Conservation (phyloP, 2,329 filamentous ascomycete genomes). For the Trichoderma brevicompactum region DNA sequence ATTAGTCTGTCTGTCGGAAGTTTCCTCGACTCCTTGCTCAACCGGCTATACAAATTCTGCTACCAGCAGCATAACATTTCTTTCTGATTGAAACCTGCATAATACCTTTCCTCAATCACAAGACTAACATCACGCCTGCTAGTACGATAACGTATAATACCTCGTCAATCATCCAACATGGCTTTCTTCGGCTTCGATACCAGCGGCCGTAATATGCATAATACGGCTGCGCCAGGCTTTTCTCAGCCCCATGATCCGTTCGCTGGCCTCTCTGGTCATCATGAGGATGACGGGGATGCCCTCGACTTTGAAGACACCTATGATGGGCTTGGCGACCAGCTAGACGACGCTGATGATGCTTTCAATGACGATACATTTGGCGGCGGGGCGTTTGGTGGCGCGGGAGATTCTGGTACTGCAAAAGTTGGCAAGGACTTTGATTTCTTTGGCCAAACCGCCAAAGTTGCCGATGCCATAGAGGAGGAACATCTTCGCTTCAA, state of each 20-base stretch:
- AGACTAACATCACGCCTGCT: slow-evolving; percentile 32
- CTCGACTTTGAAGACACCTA: slow-evolving; percentile 95
- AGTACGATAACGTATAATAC: slow-evolving; percentile 35
- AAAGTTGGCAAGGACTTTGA: slow-evolving; percentile 91
- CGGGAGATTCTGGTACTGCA: slow-evolving; percentile 37
- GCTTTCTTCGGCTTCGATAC: slow-evolving; percentile 92
- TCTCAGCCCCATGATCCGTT: slow-evolving; percentile 85
- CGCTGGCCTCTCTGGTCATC: slow-evolving; percentile 72
- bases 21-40: no score
- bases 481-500: slow-evolving; percentile 88
- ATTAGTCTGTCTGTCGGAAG: background rate
- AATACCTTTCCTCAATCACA: no score
- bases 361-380: slow-evolving; percentile 98
- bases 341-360: slow-evolving; percentile 89
- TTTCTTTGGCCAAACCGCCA: slow-evolving; percentile 91
- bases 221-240: slow-evolving; percentile 75
- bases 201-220: slow-evolving; percentile 58
- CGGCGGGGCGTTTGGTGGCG: slow-evolving; percentile 43
- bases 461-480: slow-evolving; percentile 82
- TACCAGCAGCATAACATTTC: background rate
- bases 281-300: slow-evolving; percentile 62
- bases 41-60: no score
- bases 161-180: slow-evolving; percentile 56
- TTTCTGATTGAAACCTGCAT: background rate
- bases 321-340: slow-evolving; percentile 87